A percentile compares a stretch with the other conserved stretches of the same genome.
Conservation (phyloP, 192 early-diverging fungal genomes). For the Entomortierella parvispora region DNA sequence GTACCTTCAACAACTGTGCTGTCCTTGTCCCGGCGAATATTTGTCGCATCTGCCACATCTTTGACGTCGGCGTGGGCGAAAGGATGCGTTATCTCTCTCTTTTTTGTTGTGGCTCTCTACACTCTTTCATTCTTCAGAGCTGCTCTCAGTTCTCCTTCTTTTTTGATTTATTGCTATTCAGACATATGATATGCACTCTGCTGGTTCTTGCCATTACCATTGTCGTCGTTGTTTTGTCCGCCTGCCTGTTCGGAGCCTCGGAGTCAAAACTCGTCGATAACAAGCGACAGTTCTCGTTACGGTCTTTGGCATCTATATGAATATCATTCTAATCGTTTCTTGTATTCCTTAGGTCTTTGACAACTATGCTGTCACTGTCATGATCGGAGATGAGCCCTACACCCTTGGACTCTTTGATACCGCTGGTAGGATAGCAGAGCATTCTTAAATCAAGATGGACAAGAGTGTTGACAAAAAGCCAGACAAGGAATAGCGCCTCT, state of each 20-base stretch:
- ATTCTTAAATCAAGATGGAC: neutral
- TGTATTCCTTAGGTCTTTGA: slow-evolving; percentile 80
- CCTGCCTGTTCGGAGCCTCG: too few relatives aligned
- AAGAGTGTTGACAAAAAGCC: neutral
- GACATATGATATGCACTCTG: neutral
- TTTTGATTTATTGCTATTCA: slow-evolving; percentile 11
- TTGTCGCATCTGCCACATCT: too few relatives aligned
- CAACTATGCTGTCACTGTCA: slow-evolving; percentile 99
- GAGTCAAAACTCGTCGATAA: too few relatives aligned
- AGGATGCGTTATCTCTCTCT: too few relatives aligned
- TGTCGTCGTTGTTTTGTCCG: too few relatives aligned
- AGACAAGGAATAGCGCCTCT: too few relatives aligned
- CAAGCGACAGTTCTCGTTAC: too few relatives aligned
- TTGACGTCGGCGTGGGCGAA: too few relatives aligned
- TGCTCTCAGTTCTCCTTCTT: slow-evolving; percentile 26
- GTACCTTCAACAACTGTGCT: too few relatives aligned
- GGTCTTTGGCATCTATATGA: too few relatives aligned
- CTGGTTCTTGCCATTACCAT: neutral
- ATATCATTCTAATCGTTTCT: too few relatives aligned
- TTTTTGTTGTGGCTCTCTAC: slow-evolving; percentile 5
- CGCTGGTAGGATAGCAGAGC: slow-evolving; percentile 62
- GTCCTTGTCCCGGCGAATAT: too few relatives aligned
- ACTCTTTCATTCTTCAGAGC: slow-evolving; percentile 43
- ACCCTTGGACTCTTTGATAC: slow-evolving; percentile 97
- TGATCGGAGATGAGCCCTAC: slow-evolving; percentile 98